phyloP scores from a whole-genome alignment of 345 rosid genomes.

The Trapa incisa region DNA sequence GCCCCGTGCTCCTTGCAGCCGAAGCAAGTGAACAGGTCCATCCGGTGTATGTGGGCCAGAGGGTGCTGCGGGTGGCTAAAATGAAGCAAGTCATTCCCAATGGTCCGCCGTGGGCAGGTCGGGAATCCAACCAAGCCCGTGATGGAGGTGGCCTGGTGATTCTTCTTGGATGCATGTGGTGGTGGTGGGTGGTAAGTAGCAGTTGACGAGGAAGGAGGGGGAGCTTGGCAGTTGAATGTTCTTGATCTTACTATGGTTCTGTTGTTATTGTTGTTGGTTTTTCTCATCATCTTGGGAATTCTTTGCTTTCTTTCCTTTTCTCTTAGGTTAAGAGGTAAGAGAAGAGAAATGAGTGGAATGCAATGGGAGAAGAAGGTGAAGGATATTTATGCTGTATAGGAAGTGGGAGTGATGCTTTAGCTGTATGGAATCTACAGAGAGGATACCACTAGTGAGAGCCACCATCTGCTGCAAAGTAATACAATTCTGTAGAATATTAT shows the following conservation, averaged over 20 bases:
- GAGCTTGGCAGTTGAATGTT: slow-evolving; percentile 10
- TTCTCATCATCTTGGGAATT: slow-evolving; percentile 4
- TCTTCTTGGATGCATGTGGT: neutral
- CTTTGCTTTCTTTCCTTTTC: no score
- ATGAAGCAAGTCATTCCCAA: slow-evolving; percentile 38
- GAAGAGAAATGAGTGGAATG: neutral
- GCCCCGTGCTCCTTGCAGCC: slow-evolving; percentile 78
- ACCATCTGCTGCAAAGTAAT: no score
- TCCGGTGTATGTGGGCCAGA: slow-evolving; percentile 24
- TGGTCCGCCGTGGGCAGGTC: slow-evolving; percentile 30
- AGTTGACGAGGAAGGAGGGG: slow-evolving; percentile 2
- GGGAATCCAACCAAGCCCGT: slow-evolving; percentile 32
- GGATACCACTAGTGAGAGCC: neutral
- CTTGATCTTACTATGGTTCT: neutral
- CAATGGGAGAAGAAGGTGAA: slow-evolving; percentile 1
- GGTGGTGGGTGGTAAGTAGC: slow-evolving; percentile 8
- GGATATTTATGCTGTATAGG: slow-evolving; percentile 21
- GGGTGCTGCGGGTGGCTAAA: slow-evolving; percentile 60
- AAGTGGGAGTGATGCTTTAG: neutral
- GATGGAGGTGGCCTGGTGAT: neutral
- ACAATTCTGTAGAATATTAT: no score
- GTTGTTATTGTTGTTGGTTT: neutral
- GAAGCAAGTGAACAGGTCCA: slow-evolving; percentile 51
- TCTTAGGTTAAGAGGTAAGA: neutral
- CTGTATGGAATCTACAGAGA: neutral